Conservation (phyloP, 2,329 filamentous ascomycete genomes). For the Botrytis paeoniae region DNA sequence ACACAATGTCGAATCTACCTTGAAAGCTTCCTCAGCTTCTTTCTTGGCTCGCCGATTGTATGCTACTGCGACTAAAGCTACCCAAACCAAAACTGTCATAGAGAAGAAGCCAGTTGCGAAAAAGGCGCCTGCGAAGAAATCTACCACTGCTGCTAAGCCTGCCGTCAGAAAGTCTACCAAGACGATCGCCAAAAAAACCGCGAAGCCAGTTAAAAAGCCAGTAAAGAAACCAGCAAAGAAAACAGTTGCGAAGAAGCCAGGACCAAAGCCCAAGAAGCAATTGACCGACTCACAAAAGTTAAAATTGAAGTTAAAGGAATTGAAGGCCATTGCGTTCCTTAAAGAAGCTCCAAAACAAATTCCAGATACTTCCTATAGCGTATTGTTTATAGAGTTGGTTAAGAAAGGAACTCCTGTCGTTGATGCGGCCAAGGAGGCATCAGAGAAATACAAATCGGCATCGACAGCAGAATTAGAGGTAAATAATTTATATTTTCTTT, state of each 20-base stretch:
- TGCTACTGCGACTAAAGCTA: slow-evolving; percentile 32
- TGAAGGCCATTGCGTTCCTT: not conserved
- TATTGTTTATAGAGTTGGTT: slow-evolving; percentile 33
- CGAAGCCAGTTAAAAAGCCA: slow-evolving; percentile 19
- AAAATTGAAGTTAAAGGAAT: not conserved
- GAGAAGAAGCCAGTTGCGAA: slow-evolving; percentile 21
- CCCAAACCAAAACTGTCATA: slow-evolving; percentile 13
- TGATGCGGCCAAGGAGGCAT: slow-evolving; percentile 20
- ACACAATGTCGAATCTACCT: slow-evolving; percentile 22
- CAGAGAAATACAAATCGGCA: slow-evolving; percentile 38
- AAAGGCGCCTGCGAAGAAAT: slow-evolving; percentile 14
- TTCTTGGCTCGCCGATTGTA: slow-evolving; percentile 25
- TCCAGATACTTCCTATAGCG: not conserved
- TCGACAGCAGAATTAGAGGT: slow-evolving; percentile 40
- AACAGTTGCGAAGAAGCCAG: slow-evolving; percentile 25
- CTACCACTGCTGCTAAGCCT: slow-evolving; percentile 22
- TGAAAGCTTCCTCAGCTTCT: slow-evolving; percentile 20
- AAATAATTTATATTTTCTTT: slow-evolving; percentile 19
- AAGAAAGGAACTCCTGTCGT: slow-evolving; percentile 27
- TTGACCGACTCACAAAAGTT: slow-evolving; percentile 16
- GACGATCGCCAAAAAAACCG: not conserved
- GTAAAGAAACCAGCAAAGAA: slow-evolving; percentile 23
- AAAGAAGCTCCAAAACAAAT: slow-evolving; percentile 10
- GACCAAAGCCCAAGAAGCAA: slow-evolving; percentile 32
- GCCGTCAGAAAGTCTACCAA: slow-evolving; percentile 15